These are phyloP conservation scores for Mycena sanguinolenta DNA, from an alignment of 768 basidiomycete genomes.

Conservation along the genomic window DNA sequence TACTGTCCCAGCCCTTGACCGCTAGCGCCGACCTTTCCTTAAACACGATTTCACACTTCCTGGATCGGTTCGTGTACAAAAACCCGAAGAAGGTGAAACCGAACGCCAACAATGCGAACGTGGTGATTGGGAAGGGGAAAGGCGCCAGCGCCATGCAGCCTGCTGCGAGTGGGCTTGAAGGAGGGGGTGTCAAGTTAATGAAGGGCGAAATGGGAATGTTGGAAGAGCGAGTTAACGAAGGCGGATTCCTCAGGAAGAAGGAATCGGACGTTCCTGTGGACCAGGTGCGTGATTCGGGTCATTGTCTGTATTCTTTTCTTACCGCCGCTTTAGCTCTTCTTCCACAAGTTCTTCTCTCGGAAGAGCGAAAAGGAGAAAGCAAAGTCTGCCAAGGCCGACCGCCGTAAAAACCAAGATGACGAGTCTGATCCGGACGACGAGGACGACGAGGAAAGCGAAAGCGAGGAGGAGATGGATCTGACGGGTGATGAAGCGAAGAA, in stretches of 20 bases:
- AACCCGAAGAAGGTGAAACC: conserved; percentile 83
- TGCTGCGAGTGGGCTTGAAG: conserved; percentile 75
- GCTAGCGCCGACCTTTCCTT: conserved; percentile 90
- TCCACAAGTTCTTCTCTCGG: conserved; percentile 87
- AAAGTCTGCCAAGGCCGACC: conserved; percentile 55
- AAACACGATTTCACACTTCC: conserved; percentile 94
- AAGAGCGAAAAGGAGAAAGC: conserved; percentile 71
- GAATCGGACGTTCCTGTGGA: conserved; percentile 86
- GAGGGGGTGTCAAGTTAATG: conserved; percentile 77
- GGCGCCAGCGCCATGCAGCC: conserved; percentile 98
- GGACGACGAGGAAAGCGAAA: conserved; percentile 60
- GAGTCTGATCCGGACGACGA: conserved; percentile 57
- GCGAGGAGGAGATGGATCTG: conserved; percentile 48
- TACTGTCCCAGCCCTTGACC: conserved; percentile 79
- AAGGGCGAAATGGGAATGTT: conserved; percentile 66
- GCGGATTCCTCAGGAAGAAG: conserved; percentile 77
- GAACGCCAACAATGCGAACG: conserved; percentile 46
- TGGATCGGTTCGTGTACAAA: conserved; percentile 97
- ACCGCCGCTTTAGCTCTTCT: conserved; percentile 74
- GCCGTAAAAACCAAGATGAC: conserved; percentile 50
- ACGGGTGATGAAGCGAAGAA: conserved; percentile 46
- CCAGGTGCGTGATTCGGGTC: conserved; percentile 64
- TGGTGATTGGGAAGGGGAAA: conserved; percentile 57
- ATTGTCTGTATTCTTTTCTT: neutral
- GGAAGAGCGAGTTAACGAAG: conserved; percentile 75